Conservation (phyloP, 495 filamentous ascomycete species). For the Peziza echinospora region DNA sequence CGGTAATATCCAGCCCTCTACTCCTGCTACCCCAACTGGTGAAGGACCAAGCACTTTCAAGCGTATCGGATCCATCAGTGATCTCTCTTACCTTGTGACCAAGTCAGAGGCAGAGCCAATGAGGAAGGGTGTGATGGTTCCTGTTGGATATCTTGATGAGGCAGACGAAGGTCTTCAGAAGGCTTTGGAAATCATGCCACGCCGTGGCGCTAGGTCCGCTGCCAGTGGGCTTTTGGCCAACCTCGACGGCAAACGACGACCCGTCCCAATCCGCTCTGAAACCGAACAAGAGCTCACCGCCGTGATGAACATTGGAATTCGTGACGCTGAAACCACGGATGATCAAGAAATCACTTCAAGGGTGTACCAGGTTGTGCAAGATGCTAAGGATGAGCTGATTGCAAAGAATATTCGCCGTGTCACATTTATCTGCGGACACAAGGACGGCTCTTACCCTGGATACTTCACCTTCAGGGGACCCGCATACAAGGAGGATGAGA, state of each 20-base stretch:
- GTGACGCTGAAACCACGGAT: conserved; percentile 68
- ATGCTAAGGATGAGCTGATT: conserved; percentile 64
- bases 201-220: conserved; percentile 6
- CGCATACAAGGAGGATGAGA: conserved; percentile 67
- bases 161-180: conserved; percentile 61
- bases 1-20: conserved; percentile 57
- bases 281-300: conserved; percentile 48
- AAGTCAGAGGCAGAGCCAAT: conserved; percentile 47
- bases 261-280: conserved; percentile 24
- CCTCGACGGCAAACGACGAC: conserved; percentile 48
- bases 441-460: conserved; percentile 81
- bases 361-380: conserved; percentile 51
- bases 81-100: conserved; percentile 68
- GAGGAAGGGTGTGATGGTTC: conserved; percentile 87
- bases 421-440: conserved; percentile 90
- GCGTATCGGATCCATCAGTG: conserved; percentile 80
- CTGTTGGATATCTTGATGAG: conserved; percentile 82
- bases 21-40: conserved; percentile 59
- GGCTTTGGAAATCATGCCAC: conserved; percentile 64
- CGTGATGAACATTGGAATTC: conserved; percentile 78
- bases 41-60: conserved; percentile 41
- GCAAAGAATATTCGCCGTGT: conserved; percentile 63
- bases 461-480: conserved; percentile 98
- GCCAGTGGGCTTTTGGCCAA: conserved; percentile 41
- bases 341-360: conserved; percentile 60